These are phyloP conservation scores for Saccharomyces hybrid DNA, from an alignment of 1,139 yeast species.

Conservation along the genomic window DNA sequence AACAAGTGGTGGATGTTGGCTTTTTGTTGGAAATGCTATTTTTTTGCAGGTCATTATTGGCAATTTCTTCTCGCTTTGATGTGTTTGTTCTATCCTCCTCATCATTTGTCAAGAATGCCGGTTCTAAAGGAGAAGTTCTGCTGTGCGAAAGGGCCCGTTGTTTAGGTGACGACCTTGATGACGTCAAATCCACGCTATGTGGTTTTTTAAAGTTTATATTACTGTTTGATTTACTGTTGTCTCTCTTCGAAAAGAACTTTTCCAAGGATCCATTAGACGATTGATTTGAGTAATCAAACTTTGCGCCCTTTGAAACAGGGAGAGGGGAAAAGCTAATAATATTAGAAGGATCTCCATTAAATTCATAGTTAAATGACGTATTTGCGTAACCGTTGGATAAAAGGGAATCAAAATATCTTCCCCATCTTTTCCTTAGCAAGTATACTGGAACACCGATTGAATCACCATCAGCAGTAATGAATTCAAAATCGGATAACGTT, in stretches of 20 bases:
- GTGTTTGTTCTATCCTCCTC: neutral
- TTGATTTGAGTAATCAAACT: constrained; percentile 5
- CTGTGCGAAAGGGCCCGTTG: neutral
- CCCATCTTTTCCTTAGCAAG: constrained; percentile 67
- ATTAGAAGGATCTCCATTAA: constrained; percentile 12
- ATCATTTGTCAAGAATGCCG: neutral
- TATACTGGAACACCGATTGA: constrained; percentile 55
- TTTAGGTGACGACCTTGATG: neutral
- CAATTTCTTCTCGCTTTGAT: neutral
- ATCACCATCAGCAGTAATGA: constrained; percentile 60
- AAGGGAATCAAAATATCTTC: constrained; percentile 53
- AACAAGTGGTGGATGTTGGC: constrained; percentile 19
- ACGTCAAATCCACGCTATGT: neutral
- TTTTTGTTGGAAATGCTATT: neutral
- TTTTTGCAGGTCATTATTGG: neutral
- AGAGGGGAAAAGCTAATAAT: constrained; percentile 12
- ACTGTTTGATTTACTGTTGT: neutral
- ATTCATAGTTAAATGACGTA: constrained; percentile 22
- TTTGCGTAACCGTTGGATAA: constrained; percentile 55
- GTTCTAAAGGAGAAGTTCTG: neutral
- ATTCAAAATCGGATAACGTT: constrained; percentile 60
- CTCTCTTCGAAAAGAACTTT: constrained; percentile 10
- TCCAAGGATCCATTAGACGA: constrained; percentile 31
- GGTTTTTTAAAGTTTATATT: neutral
- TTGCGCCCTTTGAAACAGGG: constrained; percentile 6